Percentiles rank a stretch among this genome's conserved stretches.
These are phyloP conservation scores for Chalciporus piperatus DNA, from an alignment of 768 basidiomycete species.

Conservation along the genomic window DNA sequence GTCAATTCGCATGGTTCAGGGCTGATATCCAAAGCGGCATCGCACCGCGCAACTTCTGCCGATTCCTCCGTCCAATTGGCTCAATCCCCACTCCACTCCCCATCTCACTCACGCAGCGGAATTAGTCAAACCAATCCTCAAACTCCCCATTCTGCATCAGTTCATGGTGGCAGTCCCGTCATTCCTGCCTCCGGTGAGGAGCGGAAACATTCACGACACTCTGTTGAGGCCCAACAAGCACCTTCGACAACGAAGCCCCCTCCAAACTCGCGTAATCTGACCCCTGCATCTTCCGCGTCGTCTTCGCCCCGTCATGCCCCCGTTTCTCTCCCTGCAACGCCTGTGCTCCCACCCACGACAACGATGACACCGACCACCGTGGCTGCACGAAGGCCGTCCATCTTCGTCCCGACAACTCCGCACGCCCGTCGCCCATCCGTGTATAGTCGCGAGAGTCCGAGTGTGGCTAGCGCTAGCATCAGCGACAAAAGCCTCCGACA, in stretches of 20 bases:
- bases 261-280: slow-evolving; percentile 45
- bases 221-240: slow-evolving; percentile 12
- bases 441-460: slow-evolving; percentile 40
- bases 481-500: slow-evolving; percentile 53
- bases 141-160: slow-evolving; percentile 16
- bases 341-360: slow-evolving; percentile 26
- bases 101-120: slow-evolving; percentile 21
- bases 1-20: slow-evolving; percentile 5
- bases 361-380: slow-evolving; percentile 47
- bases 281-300: slow-evolving; percentile 56
- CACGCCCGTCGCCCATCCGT: slow-evolving; percentile 37
- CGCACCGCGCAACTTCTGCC: slow-evolving; percentile 25
- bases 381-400: slow-evolving; percentile 39
- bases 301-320: slow-evolving; percentile 53
- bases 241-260: slow-evolving; percentile 25
- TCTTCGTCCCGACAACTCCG: slow-evolving; percentile 33
- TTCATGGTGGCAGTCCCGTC: slow-evolving; percentile 19
- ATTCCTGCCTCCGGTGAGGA: slow-evolving; percentile 22
- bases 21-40: slow-evolving; percentile 19
- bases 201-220: slow-evolving; percentile 21
- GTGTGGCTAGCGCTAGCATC: slow-evolving; percentile 27
- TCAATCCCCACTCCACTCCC: slow-evolving; percentile 18
- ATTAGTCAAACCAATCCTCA: slow-evolving; percentile 8
- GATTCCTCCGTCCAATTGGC: slow-evolving; percentile 17
- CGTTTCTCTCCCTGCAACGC: slow-evolving; percentile 32